These are phyloP conservation scores for Backusella morwellensis DNA, from an alignment of 192 early-diverging fungal genomes.

Conservation along the genomic window DNA sequence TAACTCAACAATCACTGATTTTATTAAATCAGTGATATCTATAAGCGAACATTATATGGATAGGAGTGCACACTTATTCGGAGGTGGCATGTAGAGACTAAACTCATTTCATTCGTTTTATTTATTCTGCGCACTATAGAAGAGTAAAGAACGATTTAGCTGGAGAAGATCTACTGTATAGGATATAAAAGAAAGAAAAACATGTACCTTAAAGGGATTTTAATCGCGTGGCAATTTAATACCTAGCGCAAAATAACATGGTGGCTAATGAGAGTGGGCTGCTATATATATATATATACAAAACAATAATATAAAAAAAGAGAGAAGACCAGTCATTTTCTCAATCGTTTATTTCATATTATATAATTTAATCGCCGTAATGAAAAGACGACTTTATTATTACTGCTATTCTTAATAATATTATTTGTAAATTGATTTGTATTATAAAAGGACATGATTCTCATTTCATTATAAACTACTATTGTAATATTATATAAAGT, in stretches of 20 bases:
- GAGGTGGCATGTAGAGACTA: background rate
- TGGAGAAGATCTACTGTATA: background rate
- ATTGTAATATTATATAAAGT: background rate
- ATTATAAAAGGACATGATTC: background rate
- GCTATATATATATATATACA: background rate
- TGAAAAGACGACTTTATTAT: background rate
- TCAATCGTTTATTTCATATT: background rate
- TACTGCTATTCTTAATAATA: background rate
- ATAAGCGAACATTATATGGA: background rate
- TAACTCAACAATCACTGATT: background rate
- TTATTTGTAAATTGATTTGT: background rate
- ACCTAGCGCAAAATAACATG: background rate
- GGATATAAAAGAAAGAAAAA: background rate
- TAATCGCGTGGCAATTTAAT: background rate
- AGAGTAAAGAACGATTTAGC: background rate
- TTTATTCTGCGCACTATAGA: background rate
- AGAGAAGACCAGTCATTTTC: background rate
- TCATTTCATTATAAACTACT: background rate
- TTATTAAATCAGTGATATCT: background rate
- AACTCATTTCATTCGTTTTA: background rate
- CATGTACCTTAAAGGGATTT: background rate
- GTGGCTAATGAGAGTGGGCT: background rate
- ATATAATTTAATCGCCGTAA: slow-evolving; percentile 6
- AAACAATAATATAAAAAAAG: background rate
- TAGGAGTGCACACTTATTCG: background rate